These are phyloP conservation scores for Amylostereum areolatum DNA, from an alignment of 1,284 basidiomycete species.

Conservation along the genomic window DNA sequence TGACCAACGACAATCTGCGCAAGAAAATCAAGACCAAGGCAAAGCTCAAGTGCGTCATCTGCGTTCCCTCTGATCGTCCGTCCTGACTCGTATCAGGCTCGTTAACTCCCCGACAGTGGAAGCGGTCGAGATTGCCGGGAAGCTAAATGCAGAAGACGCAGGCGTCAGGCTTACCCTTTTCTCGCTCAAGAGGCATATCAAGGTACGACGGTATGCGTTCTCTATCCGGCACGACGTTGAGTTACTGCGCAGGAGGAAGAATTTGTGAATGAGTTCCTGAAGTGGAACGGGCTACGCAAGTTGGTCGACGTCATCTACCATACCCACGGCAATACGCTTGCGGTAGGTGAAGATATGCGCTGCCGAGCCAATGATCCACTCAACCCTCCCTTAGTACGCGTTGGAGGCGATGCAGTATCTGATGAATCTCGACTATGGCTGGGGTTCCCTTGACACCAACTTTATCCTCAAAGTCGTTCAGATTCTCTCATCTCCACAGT, in stretches of 20 bases:
- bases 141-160: slow-evolving; percentile 59
- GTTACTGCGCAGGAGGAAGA: slow-evolving; percentile 66
- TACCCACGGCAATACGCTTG: slow-evolving; percentile 80
- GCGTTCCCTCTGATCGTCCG: slow-evolving; percentile 4
- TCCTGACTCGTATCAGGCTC: slow-evolving; percentile 39
- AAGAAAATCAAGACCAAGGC: slow-evolving; percentile 78
- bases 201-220: slow-evolving; percentile 34
- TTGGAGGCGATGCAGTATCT: slow-evolving; percentile 81
- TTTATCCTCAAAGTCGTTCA: slow-evolving; percentile 80
- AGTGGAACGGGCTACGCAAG: slow-evolving; percentile 68
- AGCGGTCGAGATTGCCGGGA: slow-evolving; percentile 74
- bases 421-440: slow-evolving; percentile 80
- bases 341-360: slow-evolving; percentile 39
- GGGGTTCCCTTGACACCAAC: slow-evolving; percentile 61
- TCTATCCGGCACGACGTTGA: not conserved
- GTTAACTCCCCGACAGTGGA: slow-evolving; percentile 80
- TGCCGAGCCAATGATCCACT: too few species aligned
- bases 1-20: slow-evolving; percentile 86
- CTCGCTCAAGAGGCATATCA: slow-evolving; percentile 80
- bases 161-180: slow-evolving; percentile 66
- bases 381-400: slow-evolving; percentile 52
- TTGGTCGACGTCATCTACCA: slow-evolving; percentile 70
- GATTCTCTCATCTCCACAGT: slow-evolving; percentile 70
- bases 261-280: slow-evolving; percentile 83
- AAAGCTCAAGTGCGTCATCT: slow-evolving; percentile 65